Percentiles rank a stretch among this genome's conserved stretches.
These are phyloP conservation scores for Macrophomina pseudophaseolina DNA, from an alignment of 2,329 filamentous ascomycete species.

Conservation along the genomic window DNA sequence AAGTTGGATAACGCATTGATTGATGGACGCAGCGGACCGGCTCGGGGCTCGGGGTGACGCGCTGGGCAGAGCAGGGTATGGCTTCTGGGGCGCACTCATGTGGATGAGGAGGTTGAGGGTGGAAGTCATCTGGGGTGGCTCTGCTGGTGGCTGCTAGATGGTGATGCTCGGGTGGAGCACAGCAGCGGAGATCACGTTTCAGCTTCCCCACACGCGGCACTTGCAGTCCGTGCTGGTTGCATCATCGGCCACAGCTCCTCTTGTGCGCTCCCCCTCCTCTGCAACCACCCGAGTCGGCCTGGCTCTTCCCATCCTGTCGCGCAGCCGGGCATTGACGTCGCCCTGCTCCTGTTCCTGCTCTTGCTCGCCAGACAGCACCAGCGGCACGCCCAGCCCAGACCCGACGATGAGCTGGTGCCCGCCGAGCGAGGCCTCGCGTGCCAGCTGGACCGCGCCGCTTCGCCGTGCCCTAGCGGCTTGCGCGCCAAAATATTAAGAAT, in stretches of 20 bases:
- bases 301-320: neutral
- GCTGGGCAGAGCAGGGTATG: neutral
- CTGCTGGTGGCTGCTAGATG: too few species aligned
- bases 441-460: neutral
- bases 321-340: neutral
- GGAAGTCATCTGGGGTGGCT: neutral
- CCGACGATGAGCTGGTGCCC: neutral
- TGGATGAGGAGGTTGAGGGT: neutral
- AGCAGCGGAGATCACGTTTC: slow-evolving; percentile 20
- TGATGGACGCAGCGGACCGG: neutral
- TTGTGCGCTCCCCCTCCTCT: neutral
- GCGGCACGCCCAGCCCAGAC: neutral
- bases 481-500: slow-evolving; percentile 5
- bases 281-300: neutral
- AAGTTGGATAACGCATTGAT: neutral
- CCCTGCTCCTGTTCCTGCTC: neutral
- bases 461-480: slow-evolving; percentile 6
- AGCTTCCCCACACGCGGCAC: slow-evolving; percentile 20
- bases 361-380: neutral
- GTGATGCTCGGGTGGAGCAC: neutral
- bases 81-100: neutral
- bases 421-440: neutral
- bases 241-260: slow-evolving; percentile 4
- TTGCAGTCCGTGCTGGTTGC: slow-evolving; percentile 9
- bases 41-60: neutral